Evolutionary conservation across 2,329 filamentous ascomycete species (phyloP), one percentile per base, ranked within the genome.

Genomic region (Aureobasidium uvarum): DNA sequence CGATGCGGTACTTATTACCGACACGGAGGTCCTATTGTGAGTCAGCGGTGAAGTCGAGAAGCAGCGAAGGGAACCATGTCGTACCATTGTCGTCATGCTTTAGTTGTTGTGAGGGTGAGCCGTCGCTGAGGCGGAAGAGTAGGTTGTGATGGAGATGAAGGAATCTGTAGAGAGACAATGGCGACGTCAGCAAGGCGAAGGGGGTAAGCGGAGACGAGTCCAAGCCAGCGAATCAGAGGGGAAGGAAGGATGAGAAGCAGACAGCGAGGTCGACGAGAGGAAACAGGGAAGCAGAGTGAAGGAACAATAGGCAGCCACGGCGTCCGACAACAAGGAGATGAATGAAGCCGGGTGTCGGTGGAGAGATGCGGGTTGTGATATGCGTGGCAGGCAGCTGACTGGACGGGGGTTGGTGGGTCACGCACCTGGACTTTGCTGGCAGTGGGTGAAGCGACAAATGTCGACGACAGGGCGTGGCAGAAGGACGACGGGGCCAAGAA

Each of bases 1-100:
- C 95, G 80, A 99, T 98, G 74, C 95, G 92, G 87, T 99, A 99
- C 78, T 99, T 98, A 80, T 98, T 98, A 81, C 95, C 95, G 81
- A 99, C 95, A 76, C 95, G 92, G 75, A 99, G 88, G 87, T 99
- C 95, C 94, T 98, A 74, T 62, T 46, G 64, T 28, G 52, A 18
- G 70, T 79, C 73, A 79, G 76, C 23, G 45, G 20, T n/a, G 20
- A 39, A 25, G 60, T 36, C 14, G 75, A 73, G 72, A 74, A 73
- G 74, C 72, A 73, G 72, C 72, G 66, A 50, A 56, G 14, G 11
- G 28, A 25, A 33, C 8, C 14, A 48, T 13, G 45, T 51, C 54
- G 51, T 80, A 86, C 84, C 84, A 86, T 86, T 77, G 84, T 86
- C 79, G 84, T 85, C 84, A 86, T 86, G 74, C 75, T 82, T 69